Conservation (phyloP, 768 basidiomycete genomes). For the Boletus rufocinnamomeus region DNA sequence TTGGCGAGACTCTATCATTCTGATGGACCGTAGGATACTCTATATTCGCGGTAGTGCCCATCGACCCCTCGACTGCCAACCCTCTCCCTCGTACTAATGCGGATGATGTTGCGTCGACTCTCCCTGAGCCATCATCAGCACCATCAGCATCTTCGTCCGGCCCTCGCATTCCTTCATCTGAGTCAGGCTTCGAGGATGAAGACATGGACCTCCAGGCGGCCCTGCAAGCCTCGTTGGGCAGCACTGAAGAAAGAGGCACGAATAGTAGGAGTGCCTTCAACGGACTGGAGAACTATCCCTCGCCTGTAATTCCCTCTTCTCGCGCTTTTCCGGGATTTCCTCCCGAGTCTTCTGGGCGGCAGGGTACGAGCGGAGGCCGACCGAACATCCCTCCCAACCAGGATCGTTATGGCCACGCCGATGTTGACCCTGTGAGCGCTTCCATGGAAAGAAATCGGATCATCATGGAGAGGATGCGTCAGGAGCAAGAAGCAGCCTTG, state of each 20-base stretch:
- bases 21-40: conserved; percentile 63
- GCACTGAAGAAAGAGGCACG: conserved; percentile 10
- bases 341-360: conserved; percentile 17
- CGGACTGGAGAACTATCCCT: conserved; percentile 18
- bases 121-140: conserved; percentile 54
- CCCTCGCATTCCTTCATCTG: conserved; percentile 12
- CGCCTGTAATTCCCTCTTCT: conserved; percentile 31
- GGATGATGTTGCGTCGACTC: conserved; percentile 67
- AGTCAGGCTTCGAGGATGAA: conserved; percentile 67
- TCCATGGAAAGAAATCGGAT: conserved; percentile 65
- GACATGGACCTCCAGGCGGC: conserved; percentile 88
- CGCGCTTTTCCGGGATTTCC: conserved; percentile 31
- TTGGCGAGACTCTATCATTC: conserved; percentile 1
- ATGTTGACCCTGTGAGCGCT: conserved; percentile 59
- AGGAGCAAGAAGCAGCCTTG: conserved; percentile 67
- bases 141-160: conserved; percentile 14
- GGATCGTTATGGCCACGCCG: conserved; percentile 32
- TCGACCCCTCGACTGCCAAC: conserved; percentile 52
- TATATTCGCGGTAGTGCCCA: conserved; percentile 72
- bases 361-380: conserved; percentile 12
- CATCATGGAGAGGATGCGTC: conserved; percentile 62
- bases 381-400: conserved; percentile 32
- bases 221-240: conserved; percentile 74
- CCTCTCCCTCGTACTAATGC: conserved; percentile 65
- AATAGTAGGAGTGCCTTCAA: conserved; percentile 10